Evolutionary conservation across 768 basidiomycete genomes (phyloP), one percentile per base, ranked within the genome.

Genomic region (Serendipita sp.): DNA sequence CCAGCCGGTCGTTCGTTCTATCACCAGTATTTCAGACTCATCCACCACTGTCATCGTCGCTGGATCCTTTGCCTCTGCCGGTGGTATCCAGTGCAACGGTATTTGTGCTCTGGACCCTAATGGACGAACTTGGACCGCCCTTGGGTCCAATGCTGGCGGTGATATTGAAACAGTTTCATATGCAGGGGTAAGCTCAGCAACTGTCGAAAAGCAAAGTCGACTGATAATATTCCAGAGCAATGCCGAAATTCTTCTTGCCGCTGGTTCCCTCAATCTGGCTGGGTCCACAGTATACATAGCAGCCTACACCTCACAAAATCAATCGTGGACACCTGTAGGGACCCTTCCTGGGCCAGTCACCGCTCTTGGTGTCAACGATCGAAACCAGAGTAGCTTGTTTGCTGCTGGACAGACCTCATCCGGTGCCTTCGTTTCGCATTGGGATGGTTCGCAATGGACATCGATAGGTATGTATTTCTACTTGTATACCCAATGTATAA

Each of bases 321-420:
- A 75, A 2, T 84, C 83, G 1, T 99, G 95, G 95, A 75, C 76
- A 5, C 71, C 85, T 1, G 71, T 93, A 32, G 91, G 89, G 8
- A 71, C 82, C 54, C 77, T 97, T 28, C 91, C 93, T 51, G 95
- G 95, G 2, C 92, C 93, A 2, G 88, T 92, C 1, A 88, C 92
- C 2, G 93, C 95, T 10, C 72, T 97, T 63, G 86, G 87, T 63
- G 86, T 92, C 46, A 90, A 98, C 73, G 78, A 85, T 67, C 80
- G 81, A 24, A 92, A 96, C 71, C 72, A 75, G 1, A 88, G 83
- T 69, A 95, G 89, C 70, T 81, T 98, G 64, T 99, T 93, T 70
- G 90, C 87, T 54, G 91, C 93, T 38, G 95, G 95, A 69, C 83
- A 81, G 28, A 45, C 15, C 37, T 51, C 44, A 28, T 63, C 63